Base-by-base conservation (phyloP, 1,139 yeast genomes). In the Pichia sp. region DNA sequence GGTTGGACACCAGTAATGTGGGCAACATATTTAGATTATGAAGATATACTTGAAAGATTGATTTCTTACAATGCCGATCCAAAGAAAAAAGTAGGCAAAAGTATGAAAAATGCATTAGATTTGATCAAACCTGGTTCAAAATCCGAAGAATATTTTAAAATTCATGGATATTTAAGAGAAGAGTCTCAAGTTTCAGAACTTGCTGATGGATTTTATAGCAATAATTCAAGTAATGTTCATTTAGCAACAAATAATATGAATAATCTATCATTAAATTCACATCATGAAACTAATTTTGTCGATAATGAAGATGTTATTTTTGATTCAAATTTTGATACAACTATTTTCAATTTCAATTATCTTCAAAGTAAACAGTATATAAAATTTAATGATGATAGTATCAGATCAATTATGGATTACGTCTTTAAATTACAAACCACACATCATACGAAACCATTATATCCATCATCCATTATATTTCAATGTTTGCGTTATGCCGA, bases 401-500 rank as follows among this genome's bases (percentile, higher is more conserved):
- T 84, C 23, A 79, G 86, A 1, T 65, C 70, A 11, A 69, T 82
- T 27, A 66, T 83, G 45, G 80, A 81, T 49, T 72, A 74, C 48
- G 67, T 82, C 20, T 76, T 80, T 48, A 59, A 63, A 4, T 61
- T 82, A 45, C 72, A 69, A 43, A 70, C 67, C 30, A 62, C 56
- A 43, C 55, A 66, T 47, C 69, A 66, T 31, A 85, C 80, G 55
- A 72, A 76, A 45, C 71, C 87, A 0, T 75, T 78, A 37, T 64
- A 77, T 12, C 87, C 90, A 0, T 87, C 92, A 0, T 78, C 86
- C 1, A 70, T 82, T 6, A 62, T 82, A 0, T 84, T 75, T 57
- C 92, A 83, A 60, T 70, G 84, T 55, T 59, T 82, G 11, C 66
- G 92, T 53, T 83, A 79, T 56, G 76, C 89, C 0, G 80, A 76